Percentiles rank a stretch among this genome's conserved stretches.
These are phyloP conservation scores for Dothideomycetidae sp. DNA, from an alignment of 2,329 filamentous ascomycete genomes.

Conservation along the genomic window DNA sequence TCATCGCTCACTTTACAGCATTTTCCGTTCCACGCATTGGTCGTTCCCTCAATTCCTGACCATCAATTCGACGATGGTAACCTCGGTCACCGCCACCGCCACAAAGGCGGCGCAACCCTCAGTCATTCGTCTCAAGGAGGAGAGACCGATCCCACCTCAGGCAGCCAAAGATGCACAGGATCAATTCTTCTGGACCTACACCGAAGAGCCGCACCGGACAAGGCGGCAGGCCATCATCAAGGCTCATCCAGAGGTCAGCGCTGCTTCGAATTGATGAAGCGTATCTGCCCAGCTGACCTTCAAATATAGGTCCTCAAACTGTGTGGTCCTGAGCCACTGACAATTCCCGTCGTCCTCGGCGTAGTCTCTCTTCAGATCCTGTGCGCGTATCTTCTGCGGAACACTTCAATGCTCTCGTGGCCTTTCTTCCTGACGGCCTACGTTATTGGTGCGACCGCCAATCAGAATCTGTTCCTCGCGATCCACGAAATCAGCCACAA, in stretches of 20 bases:
- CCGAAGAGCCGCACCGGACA: constrained; percentile 90
- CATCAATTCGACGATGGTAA: constrained; percentile 1
- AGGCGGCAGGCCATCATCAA: constrained; percentile 90
- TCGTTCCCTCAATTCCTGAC: too few species aligned
- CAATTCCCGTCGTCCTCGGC: constrained; percentile 75
- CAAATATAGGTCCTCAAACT: constrained; percentile 71
- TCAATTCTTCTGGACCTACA: constrained; percentile 97
- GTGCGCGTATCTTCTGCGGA: constrained; percentile 61
- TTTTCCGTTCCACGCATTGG: too few species aligned
- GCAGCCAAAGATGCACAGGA: constrained; percentile 24
- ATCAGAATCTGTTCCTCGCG: constrained; percentile 96
- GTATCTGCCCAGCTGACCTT: neutral
- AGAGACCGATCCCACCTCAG: neutral
- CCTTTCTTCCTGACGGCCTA: constrained; percentile 80
- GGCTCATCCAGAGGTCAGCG: constrained; percentile 79
- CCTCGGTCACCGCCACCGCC: constrained; percentile 5
- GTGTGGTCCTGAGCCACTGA: constrained; percentile 88
- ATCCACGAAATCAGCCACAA: constrained; percentile 99
- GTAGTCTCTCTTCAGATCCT: constrained; percentile 72
- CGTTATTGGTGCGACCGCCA: constrained; percentile 81
- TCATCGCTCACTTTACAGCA: too few species aligned
- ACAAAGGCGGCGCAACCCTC: constrained; percentile 1
- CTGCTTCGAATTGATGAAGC: neutral
- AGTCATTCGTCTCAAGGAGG: constrained; percentile 1
- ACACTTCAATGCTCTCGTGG: constrained; percentile 68